phyloP scores from a whole-genome alignment of 345 rosid genomes.

The Schrenkiella parvula region DNA sequence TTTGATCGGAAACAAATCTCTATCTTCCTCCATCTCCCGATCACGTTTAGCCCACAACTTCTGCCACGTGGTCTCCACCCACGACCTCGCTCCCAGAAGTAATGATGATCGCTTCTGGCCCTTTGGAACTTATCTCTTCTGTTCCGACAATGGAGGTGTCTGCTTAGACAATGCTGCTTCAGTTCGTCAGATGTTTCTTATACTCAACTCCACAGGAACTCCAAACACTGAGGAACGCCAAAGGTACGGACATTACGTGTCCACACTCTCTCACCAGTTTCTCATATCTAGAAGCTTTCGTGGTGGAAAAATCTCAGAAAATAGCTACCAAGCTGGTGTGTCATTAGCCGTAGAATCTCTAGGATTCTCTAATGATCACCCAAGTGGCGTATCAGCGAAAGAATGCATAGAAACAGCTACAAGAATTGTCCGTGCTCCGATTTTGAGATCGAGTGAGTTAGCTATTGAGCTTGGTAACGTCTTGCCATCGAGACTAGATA shows the following conservation, averaged over 20 bases:
- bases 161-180: conserved; percentile 61
- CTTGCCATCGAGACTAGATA: conserved; percentile 46
- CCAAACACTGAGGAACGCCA: conserved; percentile 53
- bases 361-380: conserved; percentile 44
- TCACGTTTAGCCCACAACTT: conserved; percentile 68
- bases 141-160: conserved; percentile 69
- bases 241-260: conserved; percentile 49
- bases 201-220: conserved; percentile 33
- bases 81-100: conserved; percentile 50
- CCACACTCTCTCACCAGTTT: conserved; percentile 37
- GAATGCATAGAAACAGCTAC: conserved; percentile 48
- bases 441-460: conserved; percentile 43
- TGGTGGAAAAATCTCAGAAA: conserved; percentile 36
- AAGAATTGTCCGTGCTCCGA: conserved; percentile 46
- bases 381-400: conserved; percentile 27
- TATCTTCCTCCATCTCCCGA: conserved; percentile 50
- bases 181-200: conserved; percentile 46
- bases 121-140: conserved; percentile 65
- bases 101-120: conserved; percentile 47
- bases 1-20: conserved; percentile 61
- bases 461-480: conserved; percentile 46
- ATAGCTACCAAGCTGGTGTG: conserved; percentile 61
- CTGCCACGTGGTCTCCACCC: conserved; percentile 57
- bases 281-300: conserved; percentile 39
- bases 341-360: conserved; percentile 63